Evolutionary conservation across 768 basidiomycete genomes (phyloP).

Genomic region (Cyathus striatus): DNA sequence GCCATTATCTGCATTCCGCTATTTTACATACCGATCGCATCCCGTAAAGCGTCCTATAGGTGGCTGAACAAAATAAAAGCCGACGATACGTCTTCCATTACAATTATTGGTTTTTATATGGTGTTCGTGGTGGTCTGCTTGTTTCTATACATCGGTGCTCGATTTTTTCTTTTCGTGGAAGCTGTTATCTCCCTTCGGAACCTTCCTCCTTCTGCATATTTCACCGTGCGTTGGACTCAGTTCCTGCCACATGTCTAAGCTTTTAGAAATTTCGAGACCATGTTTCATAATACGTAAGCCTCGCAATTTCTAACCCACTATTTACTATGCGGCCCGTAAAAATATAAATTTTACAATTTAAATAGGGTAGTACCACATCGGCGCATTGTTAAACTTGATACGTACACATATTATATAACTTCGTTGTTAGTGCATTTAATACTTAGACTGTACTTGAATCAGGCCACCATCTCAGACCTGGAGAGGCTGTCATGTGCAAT

Average conservation of each 20-base stretch:
- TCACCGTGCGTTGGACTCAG: slow-evolving; percentile 7
- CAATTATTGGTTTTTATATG: neutral
- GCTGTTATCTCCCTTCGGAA: slow-evolving; percentile 8
- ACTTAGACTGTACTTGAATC: no score
- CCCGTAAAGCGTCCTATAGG: neutral
- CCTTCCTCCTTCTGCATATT: slow-evolving; percentile 5
- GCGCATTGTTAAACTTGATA: no score
- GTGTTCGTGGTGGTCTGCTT: neutral
- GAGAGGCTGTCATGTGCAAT: no score
- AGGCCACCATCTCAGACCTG: no score
- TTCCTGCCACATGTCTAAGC: slow-evolving; percentile 12
- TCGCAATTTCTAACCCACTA: no score
- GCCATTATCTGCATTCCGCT: slow-evolving; percentile 3
- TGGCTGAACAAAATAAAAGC: neutral
- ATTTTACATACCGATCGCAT: neutral
- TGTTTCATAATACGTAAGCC: no score
- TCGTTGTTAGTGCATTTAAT: no score
- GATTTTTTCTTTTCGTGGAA: slow-evolving; percentile 7
- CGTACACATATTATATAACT: no score
- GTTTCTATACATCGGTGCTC: slow-evolving; percentile 8
- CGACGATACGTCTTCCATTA: neutral
- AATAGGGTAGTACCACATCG: neutral
- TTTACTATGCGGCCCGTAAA: no score
- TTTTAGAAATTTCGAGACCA: neutral
- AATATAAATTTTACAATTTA: neutral